These are phyloP conservation scores for Pseudogymnoascus pannorum DNA, from an alignment of 2,329 filamentous ascomycete genomes.

Conservation along the genomic window DNA sequence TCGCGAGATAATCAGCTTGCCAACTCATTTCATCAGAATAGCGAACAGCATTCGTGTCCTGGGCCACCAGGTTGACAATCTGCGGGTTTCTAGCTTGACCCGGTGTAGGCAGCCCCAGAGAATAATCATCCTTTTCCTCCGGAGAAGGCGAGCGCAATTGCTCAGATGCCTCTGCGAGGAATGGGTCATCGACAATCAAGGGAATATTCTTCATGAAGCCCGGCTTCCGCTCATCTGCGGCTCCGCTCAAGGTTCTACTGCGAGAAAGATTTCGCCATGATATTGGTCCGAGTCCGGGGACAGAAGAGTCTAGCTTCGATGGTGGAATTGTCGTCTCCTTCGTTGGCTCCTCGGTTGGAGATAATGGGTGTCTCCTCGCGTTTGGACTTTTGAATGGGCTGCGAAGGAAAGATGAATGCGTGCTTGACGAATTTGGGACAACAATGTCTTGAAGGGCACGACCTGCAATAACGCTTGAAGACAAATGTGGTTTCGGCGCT, in stretches of 20 bases:
- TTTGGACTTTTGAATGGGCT: slow-evolving; percentile 30
- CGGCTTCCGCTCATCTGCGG: slow-evolving; percentile 11
- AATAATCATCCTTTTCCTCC: slow-evolving; percentile 21
- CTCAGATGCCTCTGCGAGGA: slow-evolving; percentile 14
- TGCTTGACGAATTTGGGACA: slow-evolving; percentile 25
- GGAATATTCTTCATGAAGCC: background rate
- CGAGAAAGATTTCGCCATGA: background rate
- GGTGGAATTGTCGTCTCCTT: background rate
- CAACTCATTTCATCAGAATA: slow-evolving; percentile 13
- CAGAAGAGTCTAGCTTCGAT: background rate
- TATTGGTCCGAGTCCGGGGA: background rate
- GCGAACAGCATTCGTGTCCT: background rate
- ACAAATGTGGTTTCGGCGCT: slow-evolving; percentile 19
- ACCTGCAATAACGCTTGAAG: slow-evolving; percentile 26
- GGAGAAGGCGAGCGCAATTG: slow-evolving; percentile 17
- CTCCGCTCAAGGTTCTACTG: background rate
- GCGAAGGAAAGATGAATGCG: slow-evolving; percentile 26
- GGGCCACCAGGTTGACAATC: background rate
- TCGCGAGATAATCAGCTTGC: slow-evolving; percentile 9
- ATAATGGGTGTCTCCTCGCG: slow-evolving; percentile 19
- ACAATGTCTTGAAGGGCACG: slow-evolving; percentile 28
- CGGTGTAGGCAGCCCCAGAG: slow-evolving; percentile 17
- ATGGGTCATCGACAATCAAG: slow-evolving; percentile 18
- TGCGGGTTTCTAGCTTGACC: slow-evolving; percentile 14
- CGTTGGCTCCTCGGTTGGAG: background rate